Evolutionary conservation across 2,329 filamentous ascomycete species (phyloP), one percentile per base, ranked within the genome.

Genomic region (Malbranchea zuffiana): DNA sequence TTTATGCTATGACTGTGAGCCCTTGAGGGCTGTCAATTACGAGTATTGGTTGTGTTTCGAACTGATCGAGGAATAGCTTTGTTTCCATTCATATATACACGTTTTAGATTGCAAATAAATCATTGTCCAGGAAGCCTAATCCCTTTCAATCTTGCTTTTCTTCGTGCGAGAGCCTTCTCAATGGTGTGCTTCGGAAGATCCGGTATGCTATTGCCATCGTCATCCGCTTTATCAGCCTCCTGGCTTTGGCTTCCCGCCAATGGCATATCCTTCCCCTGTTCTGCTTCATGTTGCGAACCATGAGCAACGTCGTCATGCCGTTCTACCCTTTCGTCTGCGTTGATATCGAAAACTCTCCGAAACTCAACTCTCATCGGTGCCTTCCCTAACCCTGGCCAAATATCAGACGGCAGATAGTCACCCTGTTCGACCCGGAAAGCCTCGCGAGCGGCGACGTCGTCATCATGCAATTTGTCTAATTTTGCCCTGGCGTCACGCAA

Each of bases 371-470:
- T 66, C 47, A 72, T 72, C 17, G 67, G 70, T n/a, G 65, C 69
- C 44, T 72, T 53, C 28, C 50, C 73, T 57, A 90, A 72, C 1
- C 80, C 82, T 0, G 78, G 78, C 85, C 86, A 95, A 15, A 95
- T 74, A 55, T 95, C 86, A 0, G 80, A 78, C 0, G 90, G 90
- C 7, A 98, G 61, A 54, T 78, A 93, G 45, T 92, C 84, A 5
- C 86, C 87, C 8, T 90, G 79, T 28, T 93, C 81, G 18, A 78
- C 69, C 21, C 82, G 73, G 56, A 98, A 96, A 0, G 72, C 66
- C 45, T 92, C 81, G 24, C 90, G 71, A 44, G 85, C 77, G 26
- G 67, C 68, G 39, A 74, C 66, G 56, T 98, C 90, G 8, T 75
- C 68, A 8, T 82, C 73, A 43, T 82, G 75, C 6, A 96, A 65